phyloP scores from a whole-genome alignment of 176 grass and related monocot species.

The Zoysia japonica region DNA sequence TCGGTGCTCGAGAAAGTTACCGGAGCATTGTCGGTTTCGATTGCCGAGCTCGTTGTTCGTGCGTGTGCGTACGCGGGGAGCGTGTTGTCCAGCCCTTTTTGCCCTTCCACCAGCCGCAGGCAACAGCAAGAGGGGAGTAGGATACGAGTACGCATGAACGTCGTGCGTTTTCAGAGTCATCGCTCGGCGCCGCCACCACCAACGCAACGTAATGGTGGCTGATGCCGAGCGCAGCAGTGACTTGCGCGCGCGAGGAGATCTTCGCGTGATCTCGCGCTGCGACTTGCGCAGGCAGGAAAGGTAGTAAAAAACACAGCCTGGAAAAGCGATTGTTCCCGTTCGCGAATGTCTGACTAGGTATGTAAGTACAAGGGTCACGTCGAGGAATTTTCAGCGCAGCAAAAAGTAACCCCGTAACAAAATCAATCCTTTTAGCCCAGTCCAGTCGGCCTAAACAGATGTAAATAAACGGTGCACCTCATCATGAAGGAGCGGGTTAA shows the following conservation, averaged over 20 bases:
- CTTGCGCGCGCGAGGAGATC: not conserved
- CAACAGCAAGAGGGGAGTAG: too few relatives aligned
- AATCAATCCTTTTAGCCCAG: not conserved
- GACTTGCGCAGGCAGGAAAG: not conserved
- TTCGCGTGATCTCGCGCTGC: not conserved
- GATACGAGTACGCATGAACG: not conserved
- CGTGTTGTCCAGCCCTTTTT: too few relatives aligned
- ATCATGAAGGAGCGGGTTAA: slow-evolving; percentile 1
- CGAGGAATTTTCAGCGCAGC: slow-evolving; percentile 6
- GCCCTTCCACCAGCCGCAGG: too few relatives aligned
- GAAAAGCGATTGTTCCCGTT: slow-evolving; percentile 18
- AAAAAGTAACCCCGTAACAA: not conserved
- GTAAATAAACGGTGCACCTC: not conserved
- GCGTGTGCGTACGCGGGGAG: too few relatives aligned
- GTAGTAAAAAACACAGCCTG: not conserved
- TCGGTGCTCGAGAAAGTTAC: not conserved
- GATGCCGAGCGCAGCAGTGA: not conserved
- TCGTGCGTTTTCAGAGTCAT: not conserved
- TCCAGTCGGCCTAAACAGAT: slow-evolving; percentile 24
- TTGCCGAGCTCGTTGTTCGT: not conserved
- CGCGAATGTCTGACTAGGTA: not conserved
- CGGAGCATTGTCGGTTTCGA: not conserved
- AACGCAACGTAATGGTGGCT: not conserved
- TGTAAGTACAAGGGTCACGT: not conserved
- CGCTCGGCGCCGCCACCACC: not conserved